phyloP scores from a whole-genome alignment of 2,329 filamentous ascomycete genomes.

The Fusarium succisae region DNA sequence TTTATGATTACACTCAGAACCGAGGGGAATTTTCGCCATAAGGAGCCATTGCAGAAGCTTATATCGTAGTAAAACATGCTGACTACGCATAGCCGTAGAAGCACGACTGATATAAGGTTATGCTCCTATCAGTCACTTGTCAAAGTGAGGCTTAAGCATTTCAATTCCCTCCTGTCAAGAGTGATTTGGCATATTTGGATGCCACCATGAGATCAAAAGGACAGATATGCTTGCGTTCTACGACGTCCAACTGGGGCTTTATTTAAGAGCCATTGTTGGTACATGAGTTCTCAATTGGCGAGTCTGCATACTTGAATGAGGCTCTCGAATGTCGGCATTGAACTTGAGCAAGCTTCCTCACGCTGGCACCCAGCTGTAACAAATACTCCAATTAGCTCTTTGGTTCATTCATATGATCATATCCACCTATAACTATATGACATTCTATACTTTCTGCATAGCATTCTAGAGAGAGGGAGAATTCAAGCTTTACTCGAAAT shows the following conservation, averaged over 20 bases:
- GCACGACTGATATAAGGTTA: background rate
- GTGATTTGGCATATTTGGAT: background rate
- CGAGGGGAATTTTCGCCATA: no score
- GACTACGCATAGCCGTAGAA: background rate
- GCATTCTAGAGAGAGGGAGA: background rate
- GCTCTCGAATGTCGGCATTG: background rate
- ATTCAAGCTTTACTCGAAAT: background rate
- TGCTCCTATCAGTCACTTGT: background rate
- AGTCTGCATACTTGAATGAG: background rate
- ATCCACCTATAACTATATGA: background rate
- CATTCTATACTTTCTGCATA: background rate
- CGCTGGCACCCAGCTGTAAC: background rate
- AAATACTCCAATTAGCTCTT: background rate
- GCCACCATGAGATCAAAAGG: background rate
- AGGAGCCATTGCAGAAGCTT: background rate
- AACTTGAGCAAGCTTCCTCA: background rate
- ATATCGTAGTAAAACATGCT: no score
- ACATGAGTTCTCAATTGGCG: background rate
- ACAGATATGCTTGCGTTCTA: background rate
- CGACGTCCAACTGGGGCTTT: background rate
- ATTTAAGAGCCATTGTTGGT: background rate
- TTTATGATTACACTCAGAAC: no score
- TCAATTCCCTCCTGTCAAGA: background rate
- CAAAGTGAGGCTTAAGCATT: background rate
- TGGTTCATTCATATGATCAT: background rate